Base-by-base conservation (phyloP, 2,329 filamentous ascomycete genomes). In the Claviceps quebecensis region DNA sequence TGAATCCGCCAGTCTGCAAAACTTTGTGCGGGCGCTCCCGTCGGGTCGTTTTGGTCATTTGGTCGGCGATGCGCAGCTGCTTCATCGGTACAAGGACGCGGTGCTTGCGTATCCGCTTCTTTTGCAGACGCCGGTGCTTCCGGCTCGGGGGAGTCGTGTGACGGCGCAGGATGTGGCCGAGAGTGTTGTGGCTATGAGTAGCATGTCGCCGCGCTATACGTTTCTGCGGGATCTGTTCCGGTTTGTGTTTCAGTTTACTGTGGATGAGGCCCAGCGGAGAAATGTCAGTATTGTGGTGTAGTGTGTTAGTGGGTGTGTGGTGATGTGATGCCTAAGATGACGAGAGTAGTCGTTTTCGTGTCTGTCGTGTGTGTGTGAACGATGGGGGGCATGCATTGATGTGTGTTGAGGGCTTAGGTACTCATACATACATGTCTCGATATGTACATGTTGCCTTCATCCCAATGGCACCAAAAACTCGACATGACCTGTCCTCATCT, bases 191-290 rank as follows among this genome's bases (percentile, higher is more conserved):
- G 84, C 83, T 72, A 86, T 95, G 78, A 78, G 78, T 49, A 74
- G 80, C 52, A 81, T 79, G 39, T 75, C 76, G 29, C 61, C 66
- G 52, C 81, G 89, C 59, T 93, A 93, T 65, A 72, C 72, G 8
- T 96, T 91, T 74, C 70, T 96, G 56, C 75, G 81, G 48, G 89
- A 95, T 60, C 72, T 96, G 14, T 96, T 87, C 69, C 78, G 80
- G 50, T 74, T 91, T 41, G 88, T 95, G 2, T 95, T 94, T 65
- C 86, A 87, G 3, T 91, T 91, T 61, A 79, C 84, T 47, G 69
- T 88, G 16, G 87, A 95, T 51, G 89, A 95, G 59, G 83, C 80
- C 1, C 80, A 84, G 46, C 74, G 83, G 56, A 84, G 86, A 60
- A 78, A 75, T 52, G 72, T 83, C 47, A 80, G 75, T 54, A 83